These are phyloP conservation scores for Lasiosphaeris hirsuta DNA, from an alignment of 495 filamentous ascomycete species.

Conservation along the genomic window DNA sequence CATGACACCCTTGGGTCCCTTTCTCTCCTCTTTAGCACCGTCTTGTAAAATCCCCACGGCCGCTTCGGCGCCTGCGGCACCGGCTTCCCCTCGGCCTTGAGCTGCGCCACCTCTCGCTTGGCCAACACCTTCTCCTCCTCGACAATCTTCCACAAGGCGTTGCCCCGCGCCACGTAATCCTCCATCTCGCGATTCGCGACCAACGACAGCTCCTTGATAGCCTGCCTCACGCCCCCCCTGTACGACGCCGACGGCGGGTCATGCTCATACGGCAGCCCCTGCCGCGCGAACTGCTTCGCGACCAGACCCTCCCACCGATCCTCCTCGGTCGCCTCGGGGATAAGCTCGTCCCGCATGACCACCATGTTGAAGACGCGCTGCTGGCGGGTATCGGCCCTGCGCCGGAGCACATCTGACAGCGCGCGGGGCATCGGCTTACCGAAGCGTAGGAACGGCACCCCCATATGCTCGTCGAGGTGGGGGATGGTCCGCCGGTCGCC, in stretches of 20 bases:
- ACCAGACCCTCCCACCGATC: slow-evolving; percentile 18
- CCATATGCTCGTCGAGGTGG: slow-evolving; percentile 49
- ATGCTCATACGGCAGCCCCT: background rate
- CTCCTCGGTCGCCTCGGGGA: background rate
- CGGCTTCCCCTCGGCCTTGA: slow-evolving; percentile 14
- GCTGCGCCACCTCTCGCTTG: slow-evolving; percentile 34
- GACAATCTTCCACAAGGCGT: slow-evolving; percentile 48
- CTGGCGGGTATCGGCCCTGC: slow-evolving; percentile 53
- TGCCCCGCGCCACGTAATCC: slow-evolving; percentile 37
- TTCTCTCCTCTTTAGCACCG: background rate
- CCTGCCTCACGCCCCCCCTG: slow-evolving; percentile 4
- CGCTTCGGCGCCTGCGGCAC: background rate
- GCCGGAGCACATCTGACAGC: slow-evolving; percentile 54
- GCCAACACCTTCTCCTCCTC: slow-evolving; percentile 43
- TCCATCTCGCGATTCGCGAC: slow-evolving; percentile 18
- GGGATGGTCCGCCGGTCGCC: slow-evolving; percentile 60
- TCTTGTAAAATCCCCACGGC: background rate
- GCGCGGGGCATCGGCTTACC: slow-evolving; percentile 63
- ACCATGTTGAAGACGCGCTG: slow-evolving; percentile 25
- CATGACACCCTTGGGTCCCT: no score
- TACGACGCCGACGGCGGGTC: background rate
- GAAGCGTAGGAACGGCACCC: slow-evolving; percentile 67
- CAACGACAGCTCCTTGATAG: slow-evolving; percentile 9
- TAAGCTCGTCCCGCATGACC: slow-evolving; percentile 12
- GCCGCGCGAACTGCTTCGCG: background rate